A percentile compares a stretch with the other conserved stretches of the same genome.
phyloP scores from a whole-genome alignment of 805 yeast genomes.

The Starmerella stellata region DNA sequence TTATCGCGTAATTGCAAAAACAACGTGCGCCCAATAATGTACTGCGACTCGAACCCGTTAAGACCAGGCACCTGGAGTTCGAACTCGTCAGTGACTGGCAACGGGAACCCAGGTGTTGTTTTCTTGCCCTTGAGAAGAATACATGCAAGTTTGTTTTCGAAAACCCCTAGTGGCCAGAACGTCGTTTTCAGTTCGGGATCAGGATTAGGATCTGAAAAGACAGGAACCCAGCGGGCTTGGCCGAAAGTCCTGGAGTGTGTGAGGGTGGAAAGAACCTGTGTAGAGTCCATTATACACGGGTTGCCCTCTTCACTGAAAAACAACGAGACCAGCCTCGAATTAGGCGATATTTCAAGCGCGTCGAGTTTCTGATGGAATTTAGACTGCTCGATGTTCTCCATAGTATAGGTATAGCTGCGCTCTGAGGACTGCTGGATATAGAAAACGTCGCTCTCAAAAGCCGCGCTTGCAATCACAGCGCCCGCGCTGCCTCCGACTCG shows the following conservation, averaged over 20 bases:
- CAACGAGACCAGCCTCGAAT: constrained; percentile 35
- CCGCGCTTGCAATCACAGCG: constrained; percentile 57
- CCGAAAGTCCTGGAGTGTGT: constrained; percentile 59
- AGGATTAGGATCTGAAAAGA: constrained; percentile 39
- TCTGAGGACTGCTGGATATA: constrained; percentile 28
- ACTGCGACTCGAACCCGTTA: constrained; percentile 15
- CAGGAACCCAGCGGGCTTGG: constrained; percentile 77
- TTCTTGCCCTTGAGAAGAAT: constrained; percentile 48
- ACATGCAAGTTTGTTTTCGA: constrained; percentile 47
- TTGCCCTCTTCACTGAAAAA: constrained; percentile 80
- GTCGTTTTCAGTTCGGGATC: constrained; percentile 33
- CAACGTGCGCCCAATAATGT: constrained; percentile 17
- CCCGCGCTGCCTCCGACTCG: constrained; percentile 36
- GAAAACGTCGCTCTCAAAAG: constrained; percentile 39
- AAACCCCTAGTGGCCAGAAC: constrained; percentile 78
- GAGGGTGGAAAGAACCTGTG: constrained; percentile 51
- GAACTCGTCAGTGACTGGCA: constrained; percentile 68
- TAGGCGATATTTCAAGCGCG: constrained; percentile 23
- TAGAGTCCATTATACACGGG: constrained; percentile 72
- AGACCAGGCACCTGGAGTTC: constrained; percentile 49
- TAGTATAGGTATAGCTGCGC: constrained; percentile 29
- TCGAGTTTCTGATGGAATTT: constrained; percentile 24
- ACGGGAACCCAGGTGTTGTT: constrained; percentile 61
- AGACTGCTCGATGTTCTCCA: constrained; percentile 30
- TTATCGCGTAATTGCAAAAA: constrained; percentile 17